Evolutionary conservation across 169 alveolate genomes (phyloP).

Genomic region (Eimeria maxima): DNA sequence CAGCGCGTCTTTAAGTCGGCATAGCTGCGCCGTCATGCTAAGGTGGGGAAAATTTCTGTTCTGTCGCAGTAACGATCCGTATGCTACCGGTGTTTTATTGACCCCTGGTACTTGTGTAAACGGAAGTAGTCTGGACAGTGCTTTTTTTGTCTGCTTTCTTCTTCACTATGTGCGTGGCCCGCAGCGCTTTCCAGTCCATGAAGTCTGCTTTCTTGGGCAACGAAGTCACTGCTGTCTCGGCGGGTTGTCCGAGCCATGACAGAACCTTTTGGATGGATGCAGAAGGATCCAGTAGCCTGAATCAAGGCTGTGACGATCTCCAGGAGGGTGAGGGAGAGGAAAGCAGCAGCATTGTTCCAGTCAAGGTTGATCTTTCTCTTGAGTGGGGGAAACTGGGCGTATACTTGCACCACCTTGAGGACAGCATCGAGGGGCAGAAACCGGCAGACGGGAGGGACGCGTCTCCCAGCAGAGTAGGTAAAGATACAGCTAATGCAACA

Average conservation of each 20-base stretch:
- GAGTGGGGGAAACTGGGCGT: constrained; percentile 24
- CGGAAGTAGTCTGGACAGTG: not conserved
- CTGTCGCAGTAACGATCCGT: not conserved
- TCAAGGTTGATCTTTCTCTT: not conserved
- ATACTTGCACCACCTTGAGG: not conserved
- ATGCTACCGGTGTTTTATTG: not conserved
- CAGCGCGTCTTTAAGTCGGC: constrained; percentile 18
- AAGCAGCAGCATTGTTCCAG: not conserved
- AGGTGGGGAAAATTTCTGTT: constrained; percentile 21
- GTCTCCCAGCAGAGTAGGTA: not conserved
- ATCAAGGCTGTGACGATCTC: not conserved
- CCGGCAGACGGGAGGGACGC: not conserved
- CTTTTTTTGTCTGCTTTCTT: not conserved
- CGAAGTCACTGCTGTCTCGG: not conserved
- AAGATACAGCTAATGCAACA: not conserved
- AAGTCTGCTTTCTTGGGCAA: not conserved
- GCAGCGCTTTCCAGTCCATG: constrained; percentile 28
- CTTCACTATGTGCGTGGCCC: not conserved
- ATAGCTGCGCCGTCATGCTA: constrained; percentile 40
- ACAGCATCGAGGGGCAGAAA: constrained; percentile 5
- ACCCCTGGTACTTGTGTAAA: not conserved
- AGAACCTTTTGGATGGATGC: not conserved
- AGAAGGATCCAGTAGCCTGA: not conserved
- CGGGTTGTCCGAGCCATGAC: not conserved
- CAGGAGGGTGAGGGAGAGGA: not conserved